Base-by-base conservation (phyloP, 768 basidiomycete species). In the Asterophora parasitica region DNA sequence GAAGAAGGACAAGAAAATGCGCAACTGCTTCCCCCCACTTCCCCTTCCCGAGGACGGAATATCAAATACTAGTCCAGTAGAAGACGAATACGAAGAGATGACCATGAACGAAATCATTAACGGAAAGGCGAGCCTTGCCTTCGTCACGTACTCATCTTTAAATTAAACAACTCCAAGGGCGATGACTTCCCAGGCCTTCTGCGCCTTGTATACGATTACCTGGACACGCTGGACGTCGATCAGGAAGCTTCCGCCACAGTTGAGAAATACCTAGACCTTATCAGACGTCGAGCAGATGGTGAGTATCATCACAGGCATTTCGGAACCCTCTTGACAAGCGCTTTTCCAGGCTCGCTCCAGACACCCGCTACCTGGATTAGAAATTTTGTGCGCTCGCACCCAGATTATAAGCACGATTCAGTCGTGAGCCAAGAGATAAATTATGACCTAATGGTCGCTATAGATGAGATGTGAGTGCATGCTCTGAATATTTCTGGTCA, bases 321-420 rank as follows among this genome's bases (percentile, higher is more conserved):
- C 15, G 42, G 3, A 30, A 23, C 32, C 20, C 30, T 31, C 40
- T 23, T 47, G 50, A 36, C 44, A 28, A 20, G 6, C 27, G 11
- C 13, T 43, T 42, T 44, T 42, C 19, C 48, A 92, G 92, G 92
- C 16, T 74, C 83, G 5, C 71, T 97, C 19, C 64, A 81, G 62
- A 97, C 96, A 0, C 81, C 91, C 6, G 96, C 96, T 9, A 81
- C 83, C 3, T 99, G 92, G 92, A 93, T 96, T 48, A 80, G 96
- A 30, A 77, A 87, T 39, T 98, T 97, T 67, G 88, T 99, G 35
- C 81, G 83, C 19, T 77, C 83, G 1, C 96, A 99, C 64, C 90
- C 94, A 7, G 77, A 71, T n/a, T 99, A 99, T 71, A 85, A 87
- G 64, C 77, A 81, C 42, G 92, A 99, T 68, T 95, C 92, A n/a